These are phyloP conservation scores for Halenospora varia DNA, from an alignment of 495 filamentous ascomycete species.

Conservation along the genomic window DNA sequence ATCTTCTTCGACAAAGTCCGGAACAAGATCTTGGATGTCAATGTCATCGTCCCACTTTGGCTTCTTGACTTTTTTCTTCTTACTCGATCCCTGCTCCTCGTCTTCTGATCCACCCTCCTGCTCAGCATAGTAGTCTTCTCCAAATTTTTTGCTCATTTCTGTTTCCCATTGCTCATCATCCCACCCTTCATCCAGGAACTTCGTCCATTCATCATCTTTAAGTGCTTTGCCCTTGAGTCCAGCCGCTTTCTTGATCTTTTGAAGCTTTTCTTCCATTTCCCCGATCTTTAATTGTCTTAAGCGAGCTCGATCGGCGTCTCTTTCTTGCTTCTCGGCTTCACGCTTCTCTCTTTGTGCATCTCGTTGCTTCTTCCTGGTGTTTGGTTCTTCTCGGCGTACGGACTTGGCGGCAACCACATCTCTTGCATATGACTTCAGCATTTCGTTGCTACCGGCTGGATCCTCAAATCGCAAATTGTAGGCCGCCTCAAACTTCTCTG, in stretches of 20 bases:
- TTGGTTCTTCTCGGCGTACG: constrained; percentile 78
- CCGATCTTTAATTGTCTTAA: constrained; percentile 83
- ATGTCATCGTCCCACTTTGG: constrained; percentile 97
- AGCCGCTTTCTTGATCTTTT: constrained; percentile 80
- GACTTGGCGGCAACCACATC: constrained; percentile 74
- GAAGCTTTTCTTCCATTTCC: constrained; percentile 76
- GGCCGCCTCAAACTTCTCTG: constrained; percentile 85
- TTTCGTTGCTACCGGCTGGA: constrained; percentile 76
- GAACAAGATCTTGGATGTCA: constrained; percentile 87
- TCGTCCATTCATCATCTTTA: constrained; percentile 72
- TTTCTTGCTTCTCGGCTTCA: constrained; percentile 70
- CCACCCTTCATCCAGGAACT: constrained; percentile 80
- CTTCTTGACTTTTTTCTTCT: constrained; percentile 71
- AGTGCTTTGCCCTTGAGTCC: constrained; percentile 66
- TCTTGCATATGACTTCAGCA: constrained; percentile 80
- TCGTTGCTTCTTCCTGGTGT: constrained; percentile 66
- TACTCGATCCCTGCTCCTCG: constrained; percentile 45
- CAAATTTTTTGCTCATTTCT: constrained; percentile 83
- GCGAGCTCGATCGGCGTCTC: constrained; percentile 76
- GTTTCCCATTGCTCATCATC: constrained; percentile 82
- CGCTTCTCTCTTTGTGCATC: constrained; percentile 72
- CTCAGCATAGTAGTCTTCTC: constrained; percentile 81
- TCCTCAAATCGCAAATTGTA: constrained; percentile 98
- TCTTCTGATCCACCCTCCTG: constrained; percentile 38
- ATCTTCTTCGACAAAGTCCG: constrained; percentile 69